Percentiles rank a stretch among this genome's conserved stretches.
phyloP scores from a whole-genome alignment of 129 eudicot species.

The Tagetes erecta region DNA sequence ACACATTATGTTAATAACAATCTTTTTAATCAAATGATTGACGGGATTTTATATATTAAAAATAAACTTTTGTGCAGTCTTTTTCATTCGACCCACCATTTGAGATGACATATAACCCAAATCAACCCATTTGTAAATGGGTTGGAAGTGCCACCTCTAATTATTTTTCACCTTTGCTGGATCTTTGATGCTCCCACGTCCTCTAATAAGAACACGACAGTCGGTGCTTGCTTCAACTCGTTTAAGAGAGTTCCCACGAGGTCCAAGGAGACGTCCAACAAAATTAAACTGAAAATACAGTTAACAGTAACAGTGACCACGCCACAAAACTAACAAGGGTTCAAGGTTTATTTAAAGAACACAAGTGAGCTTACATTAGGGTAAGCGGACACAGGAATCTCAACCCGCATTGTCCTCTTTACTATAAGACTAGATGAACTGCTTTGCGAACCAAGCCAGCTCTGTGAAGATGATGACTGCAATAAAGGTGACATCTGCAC shows the following conservation, averaged over 20 bases:
- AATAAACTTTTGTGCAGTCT: neutral
- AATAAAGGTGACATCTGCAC: conserved; percentile 84
- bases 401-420: conserved; percentile 90
- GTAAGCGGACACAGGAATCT: conserved; percentile 83
- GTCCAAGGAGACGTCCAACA: conserved; percentile 99
- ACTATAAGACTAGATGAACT: conserved; percentile 89
- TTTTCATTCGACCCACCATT: neutral
- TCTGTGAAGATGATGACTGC: conserved; percentile 81
- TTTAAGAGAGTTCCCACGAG: conserved; percentile 96
- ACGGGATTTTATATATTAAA: neutral
- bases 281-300: conserved; percentile 69
- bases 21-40: neutral
- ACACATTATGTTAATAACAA: neutral
- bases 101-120: conserved; percentile 4
- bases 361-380: conserved; percentile 59
- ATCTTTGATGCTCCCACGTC: conserved; percentile 99
- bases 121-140: neutral
- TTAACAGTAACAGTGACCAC: conserved; percentile 13
- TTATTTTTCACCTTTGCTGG: conserved; percentile 69
- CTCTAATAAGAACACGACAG: conserved; percentile 95
- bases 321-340: neutral
- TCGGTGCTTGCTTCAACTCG: conserved; percentile 96
- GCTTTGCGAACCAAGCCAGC: conserved; percentile 93
- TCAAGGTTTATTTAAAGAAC: neutral
- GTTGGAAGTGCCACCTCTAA: neutral